A percentile compares a stretch with the other conserved stretches of the same genome.
These are phyloP conservation scores for Malassezia nana DNA, from an alignment of 1,284 basidiomycete species.

Conservation along the genomic window DNA sequence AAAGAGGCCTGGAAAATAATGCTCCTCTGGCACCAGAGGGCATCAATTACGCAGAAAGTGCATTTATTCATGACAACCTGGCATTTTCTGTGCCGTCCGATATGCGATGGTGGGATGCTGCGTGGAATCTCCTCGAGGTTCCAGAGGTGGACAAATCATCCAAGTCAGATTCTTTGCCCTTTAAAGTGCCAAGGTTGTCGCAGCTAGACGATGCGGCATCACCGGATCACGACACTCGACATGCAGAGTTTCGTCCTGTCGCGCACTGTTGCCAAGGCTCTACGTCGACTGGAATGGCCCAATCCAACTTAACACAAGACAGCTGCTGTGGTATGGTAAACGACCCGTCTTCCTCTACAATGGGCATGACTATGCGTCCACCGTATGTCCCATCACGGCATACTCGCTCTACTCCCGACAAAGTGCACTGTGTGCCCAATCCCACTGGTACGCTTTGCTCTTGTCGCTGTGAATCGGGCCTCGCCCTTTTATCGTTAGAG, in stretches of 20 bases:
- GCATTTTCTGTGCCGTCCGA: constrained; percentile 44
- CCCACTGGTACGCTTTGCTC: constrained; percentile 42
- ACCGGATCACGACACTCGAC: too few relatives aligned
- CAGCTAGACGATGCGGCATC: too few relatives aligned
- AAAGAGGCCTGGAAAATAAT: not conserved
- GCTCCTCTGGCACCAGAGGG: not conserved
- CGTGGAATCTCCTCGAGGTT: constrained; percentile 12
- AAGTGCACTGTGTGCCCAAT: constrained; percentile 46
- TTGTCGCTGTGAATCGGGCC: constrained; percentile 38
- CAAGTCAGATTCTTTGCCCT: not conserved
- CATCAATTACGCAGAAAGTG: constrained; percentile 9
- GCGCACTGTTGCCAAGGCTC: too few relatives aligned
- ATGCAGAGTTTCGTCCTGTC: too few relatives aligned
- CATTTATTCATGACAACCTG: constrained; percentile 29
- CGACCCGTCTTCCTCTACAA: not conserved
- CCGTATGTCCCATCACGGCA: not conserved
- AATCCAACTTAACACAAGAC: not conserved
- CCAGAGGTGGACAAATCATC: not conserved
- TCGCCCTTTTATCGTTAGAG: constrained; percentile 37
- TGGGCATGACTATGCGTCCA: not conserved
- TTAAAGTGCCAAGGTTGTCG: too few relatives aligned
- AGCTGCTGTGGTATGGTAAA: not conserved
- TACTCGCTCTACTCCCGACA: constrained; percentile 1
- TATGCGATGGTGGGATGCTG: constrained; percentile 44
- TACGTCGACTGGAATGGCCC: too few relatives aligned